These are phyloP conservation scores for Rhipidocladum racemiflorum DNA, from an alignment of 176 grass and related monocot species.

Conservation along the genomic window DNA sequence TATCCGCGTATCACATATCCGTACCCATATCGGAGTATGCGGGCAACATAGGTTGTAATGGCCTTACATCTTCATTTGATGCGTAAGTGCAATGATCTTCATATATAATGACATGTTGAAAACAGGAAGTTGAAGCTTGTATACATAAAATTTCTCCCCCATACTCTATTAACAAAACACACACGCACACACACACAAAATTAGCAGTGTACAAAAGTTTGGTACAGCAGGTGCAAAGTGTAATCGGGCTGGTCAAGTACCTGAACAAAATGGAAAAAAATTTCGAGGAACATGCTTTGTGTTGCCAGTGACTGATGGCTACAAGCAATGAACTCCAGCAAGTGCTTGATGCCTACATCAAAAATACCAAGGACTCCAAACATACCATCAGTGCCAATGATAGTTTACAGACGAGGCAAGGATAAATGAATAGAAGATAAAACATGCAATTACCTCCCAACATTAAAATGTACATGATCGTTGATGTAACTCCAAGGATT, in stretches of 20 bases:
- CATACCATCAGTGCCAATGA: slow-evolving; percentile 35
- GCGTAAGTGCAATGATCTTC: slow-evolving; percentile 97
- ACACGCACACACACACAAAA: slow-evolving; percentile 16
- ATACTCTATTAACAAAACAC: slow-evolving; percentile 50
- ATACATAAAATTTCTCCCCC: slow-evolving; percentile 78
- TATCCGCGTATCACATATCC: no score
- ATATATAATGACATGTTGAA: slow-evolving; percentile 85
- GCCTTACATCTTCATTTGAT: slow-evolving; percentile 82
- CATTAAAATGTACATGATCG: slow-evolving; percentile 97
- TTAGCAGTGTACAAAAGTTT: slow-evolving; percentile 24
- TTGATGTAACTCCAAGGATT: slow-evolving; percentile 97
- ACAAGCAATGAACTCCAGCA: slow-evolving; percentile 92
- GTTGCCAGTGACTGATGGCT: slow-evolving; percentile 77
- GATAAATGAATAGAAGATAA: slow-evolving; percentile 33
- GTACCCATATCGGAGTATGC: no score
- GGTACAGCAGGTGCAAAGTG: slow-evolving; percentile 15
- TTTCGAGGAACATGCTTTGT: slow-evolving; percentile 81
- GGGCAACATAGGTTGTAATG: neutral
- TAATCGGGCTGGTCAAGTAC: slow-evolving; percentile 31
- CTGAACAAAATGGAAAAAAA: slow-evolving; percentile 97
- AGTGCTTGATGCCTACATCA: slow-evolving; percentile 89
- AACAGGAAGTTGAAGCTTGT: slow-evolving; percentile 85
- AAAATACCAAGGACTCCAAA: slow-evolving; percentile 88
- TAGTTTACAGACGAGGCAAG: neutral
- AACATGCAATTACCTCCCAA: slow-evolving; percentile 70